Percentiles rank a stretch among this genome's conserved stretches.
Evolutionary conservation across 2,329 filamentous ascomycete species (phyloP).

Genomic region (Parafenestella ontariensis): DNA sequence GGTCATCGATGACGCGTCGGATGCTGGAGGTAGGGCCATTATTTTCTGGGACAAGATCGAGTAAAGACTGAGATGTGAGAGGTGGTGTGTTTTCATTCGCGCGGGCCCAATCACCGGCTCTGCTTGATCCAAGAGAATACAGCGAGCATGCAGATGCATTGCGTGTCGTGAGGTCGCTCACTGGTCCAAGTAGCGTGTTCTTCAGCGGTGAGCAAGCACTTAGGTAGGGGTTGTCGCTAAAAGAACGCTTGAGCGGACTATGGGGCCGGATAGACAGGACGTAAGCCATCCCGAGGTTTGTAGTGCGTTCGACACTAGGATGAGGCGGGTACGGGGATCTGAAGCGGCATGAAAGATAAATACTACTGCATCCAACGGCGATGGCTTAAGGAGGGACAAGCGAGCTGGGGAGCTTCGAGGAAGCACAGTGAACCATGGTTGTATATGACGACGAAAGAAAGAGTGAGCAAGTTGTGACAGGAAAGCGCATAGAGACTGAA

Average conservation of each 20-base stretch:
- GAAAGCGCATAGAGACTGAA: conserved; percentile 32
- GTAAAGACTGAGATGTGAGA: conserved; percentile 41
- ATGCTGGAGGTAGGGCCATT: conserved; percentile 4
- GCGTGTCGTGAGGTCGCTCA: conserved; percentile 37
- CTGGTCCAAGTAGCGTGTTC: conserved; percentile 30
- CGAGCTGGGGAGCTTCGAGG: conserved; percentile 17
- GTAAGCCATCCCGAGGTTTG: conserved; percentile 44
- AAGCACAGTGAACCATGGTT: conserved; percentile 13
- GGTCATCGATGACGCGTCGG: conserved; percentile 16
- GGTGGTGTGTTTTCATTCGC: conserved; percentile 45
- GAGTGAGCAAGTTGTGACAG: conserved; percentile 10
- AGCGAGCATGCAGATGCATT: conserved; percentile 48
- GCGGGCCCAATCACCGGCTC: conserved; percentile 29
- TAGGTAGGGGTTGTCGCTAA: conserved; percentile 50
- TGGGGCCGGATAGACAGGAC: conserved; percentile 49
- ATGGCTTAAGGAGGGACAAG: conserved; percentile 39
- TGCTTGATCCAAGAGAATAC: conserved; percentile 37
- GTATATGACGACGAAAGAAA: conserved; percentile 15
- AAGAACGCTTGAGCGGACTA: conserved; percentile 51
- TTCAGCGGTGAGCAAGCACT: conserved; percentile 43
- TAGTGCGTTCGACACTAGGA: conserved; percentile 27
- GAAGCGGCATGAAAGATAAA: conserved; percentile 48
- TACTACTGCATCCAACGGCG: conserved; percentile 42
- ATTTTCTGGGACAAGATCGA: conserved; percentile 39
- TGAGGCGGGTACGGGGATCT: conserved; percentile 26